Base-by-base conservation (phyloP, 345 rosid genomes). In the Raphanus sativus region DNA sequence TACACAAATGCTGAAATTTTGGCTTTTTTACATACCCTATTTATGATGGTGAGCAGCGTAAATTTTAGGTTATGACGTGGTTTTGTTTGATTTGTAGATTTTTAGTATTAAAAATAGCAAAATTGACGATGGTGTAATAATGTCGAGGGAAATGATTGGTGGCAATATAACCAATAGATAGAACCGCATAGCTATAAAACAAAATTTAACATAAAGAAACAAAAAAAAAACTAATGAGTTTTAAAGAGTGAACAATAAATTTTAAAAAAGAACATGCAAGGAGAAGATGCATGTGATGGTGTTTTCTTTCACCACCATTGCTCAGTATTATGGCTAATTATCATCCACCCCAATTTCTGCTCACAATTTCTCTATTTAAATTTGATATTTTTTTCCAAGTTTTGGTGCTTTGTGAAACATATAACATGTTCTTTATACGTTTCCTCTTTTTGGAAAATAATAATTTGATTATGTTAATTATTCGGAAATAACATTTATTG, bases 321-420 rank as follows among this genome's bases (percentile, higher is more conserved):
- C 36, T 62, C 28, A 48, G 78, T 62, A 52, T 54, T 73, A 77
- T 78, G 78, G 82, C 82, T 68, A 73, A 36, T 67, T 79, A 50
- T 67, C 72, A 79, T 61, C 82, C 78, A 79, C 45, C 36, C 8
- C 78, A 73, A 13, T 67, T 73, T 73, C 38, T 13, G 63, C 55
- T 65, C 69, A 16, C 15, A 17, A 25, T 66, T 60, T 73, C 11
- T 67, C 21, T 52, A 60, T 72, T 25, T 5, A 11, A 7, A 61
- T 17, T 30, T 48, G 17, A 10, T 11, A 10, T 11, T 48, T 16
- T 24, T 28, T 42, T 60, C 36, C 13, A 28, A 21, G 54, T 7
- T 62, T 78, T 79, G 82, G 74, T 73, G 70, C 62, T 74, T 79
- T 79, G 78, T 74, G 82, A 79, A 79, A 79, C 82, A 79, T 62